phyloP scores from a whole-genome alignment of 768 basidiomycete species.

The Leccinum barrowsii region DNA sequence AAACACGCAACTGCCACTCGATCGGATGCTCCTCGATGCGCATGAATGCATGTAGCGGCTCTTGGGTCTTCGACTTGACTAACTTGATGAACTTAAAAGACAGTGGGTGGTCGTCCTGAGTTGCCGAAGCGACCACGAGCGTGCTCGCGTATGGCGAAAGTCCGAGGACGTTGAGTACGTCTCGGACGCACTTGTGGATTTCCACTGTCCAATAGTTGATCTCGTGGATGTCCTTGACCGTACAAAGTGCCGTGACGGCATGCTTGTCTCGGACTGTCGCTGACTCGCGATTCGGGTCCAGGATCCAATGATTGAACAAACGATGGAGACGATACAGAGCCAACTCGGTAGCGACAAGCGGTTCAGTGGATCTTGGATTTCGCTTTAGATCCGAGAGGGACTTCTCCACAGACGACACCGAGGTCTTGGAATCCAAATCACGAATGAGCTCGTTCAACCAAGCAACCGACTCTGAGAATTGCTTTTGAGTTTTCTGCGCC shows the following conservation, averaged over 20 bases:
- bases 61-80: slow-evolving; percentile 42
- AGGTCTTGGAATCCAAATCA: slow-evolving; percentile 23
- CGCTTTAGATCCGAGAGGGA: slow-evolving; percentile 39
- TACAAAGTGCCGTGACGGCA: slow-evolving; percentile 44
- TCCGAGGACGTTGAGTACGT: slow-evolving; percentile 45
- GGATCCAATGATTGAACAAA: slow-evolving; percentile 50
- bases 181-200: slow-evolving; percentile 35
- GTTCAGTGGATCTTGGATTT: slow-evolving; percentile 42
- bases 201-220: slow-evolving; percentile 28
- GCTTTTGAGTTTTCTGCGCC: slow-evolving; percentile 42
- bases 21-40: slow-evolving; percentile 51
- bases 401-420: slow-evolving; percentile 27
- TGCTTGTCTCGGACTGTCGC: slow-evolving; percentile 42
- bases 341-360: slow-evolving; percentile 47
- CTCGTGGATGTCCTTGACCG: slow-evolving; percentile 44
- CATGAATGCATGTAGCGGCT: slow-evolving; percentile 49
- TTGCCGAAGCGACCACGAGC: slow-evolving; percentile 12
- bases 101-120: slow-evolving; percentile 29
- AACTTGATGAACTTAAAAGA: slow-evolving; percentile 56
- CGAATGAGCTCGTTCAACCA: slow-evolving; percentile 57
- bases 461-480: slow-evolving; percentile 34
- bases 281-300: slow-evolving; percentile 38
- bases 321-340: slow-evolving; percentile 52
- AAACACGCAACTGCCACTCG: slow-evolving; percentile 64
- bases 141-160: slow-evolving; percentile 38